Conservation (phyloP, 2,329 filamentous ascomycete genomes). For the Colletotrichum liaoningense region DNA sequence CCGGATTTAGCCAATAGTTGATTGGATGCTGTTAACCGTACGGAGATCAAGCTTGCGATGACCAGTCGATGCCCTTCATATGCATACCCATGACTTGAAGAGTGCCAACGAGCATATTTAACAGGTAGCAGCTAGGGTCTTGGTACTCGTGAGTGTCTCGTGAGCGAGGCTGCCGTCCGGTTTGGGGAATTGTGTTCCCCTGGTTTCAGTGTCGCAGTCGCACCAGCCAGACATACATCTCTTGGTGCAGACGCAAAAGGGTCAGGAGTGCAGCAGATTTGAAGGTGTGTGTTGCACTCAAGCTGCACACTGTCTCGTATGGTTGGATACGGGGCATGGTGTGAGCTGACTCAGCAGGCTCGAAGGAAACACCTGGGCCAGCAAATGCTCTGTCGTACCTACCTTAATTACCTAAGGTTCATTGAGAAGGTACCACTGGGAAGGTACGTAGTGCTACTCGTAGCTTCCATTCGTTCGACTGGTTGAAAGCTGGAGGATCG, state of each 20-base stretch:
- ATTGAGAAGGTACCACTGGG: background rate
- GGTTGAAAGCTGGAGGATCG: background rate
- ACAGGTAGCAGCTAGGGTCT: background rate
- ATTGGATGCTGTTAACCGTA: background rate
- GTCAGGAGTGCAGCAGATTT: constrained; percentile 18
- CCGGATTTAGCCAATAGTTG: background rate
- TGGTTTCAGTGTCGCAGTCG: constrained; percentile 24
- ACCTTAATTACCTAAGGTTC: background rate
- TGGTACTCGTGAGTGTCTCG: background rate
- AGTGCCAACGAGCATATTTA: background rate
- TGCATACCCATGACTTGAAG: background rate
- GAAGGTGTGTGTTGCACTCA: constrained; percentile 5
- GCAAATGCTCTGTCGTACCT: background rate
- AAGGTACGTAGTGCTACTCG: background rate
- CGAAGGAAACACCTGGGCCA: background rate
- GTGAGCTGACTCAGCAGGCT: constrained; percentile 1
- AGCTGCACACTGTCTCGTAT: background rate
- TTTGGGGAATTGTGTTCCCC: background rate
- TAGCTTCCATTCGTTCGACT: background rate
- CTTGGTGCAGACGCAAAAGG: constrained; percentile 12
- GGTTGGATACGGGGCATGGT: background rate
- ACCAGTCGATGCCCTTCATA: background rate
- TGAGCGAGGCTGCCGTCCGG: background rate
- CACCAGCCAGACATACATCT: background rate
- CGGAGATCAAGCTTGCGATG: background rate